These are phyloP conservation scores for Centrapalus pauciflorus DNA, from an alignment of 129 eudicot species.

Conservation along the genomic window DNA sequence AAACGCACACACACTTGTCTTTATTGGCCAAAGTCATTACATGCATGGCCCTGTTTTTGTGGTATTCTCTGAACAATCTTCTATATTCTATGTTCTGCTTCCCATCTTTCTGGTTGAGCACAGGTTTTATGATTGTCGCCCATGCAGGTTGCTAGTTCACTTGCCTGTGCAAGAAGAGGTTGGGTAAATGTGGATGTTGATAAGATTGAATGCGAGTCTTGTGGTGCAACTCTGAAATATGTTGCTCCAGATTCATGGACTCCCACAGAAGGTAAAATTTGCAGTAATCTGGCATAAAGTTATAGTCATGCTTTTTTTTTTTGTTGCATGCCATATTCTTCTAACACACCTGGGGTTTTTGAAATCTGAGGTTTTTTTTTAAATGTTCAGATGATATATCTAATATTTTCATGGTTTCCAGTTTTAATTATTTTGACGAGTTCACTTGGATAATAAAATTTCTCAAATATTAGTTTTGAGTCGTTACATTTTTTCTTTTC, in stretches of 20 bases:
- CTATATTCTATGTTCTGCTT: neutral
- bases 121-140: neutral
- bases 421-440: neutral
- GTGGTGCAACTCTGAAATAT: constrained; percentile 73
- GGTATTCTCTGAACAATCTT: neutral
- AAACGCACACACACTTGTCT: too few species aligned
- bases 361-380: constrained; percentile 10
- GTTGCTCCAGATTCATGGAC: constrained; percentile 48
- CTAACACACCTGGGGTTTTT: too few species aligned
- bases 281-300: too few species aligned
- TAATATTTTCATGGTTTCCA: neutral
- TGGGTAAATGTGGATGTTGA: constrained; percentile 95
- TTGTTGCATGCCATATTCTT: neutral
- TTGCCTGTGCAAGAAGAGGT: constrained; percentile 94
- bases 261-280: constrained; percentile 52
- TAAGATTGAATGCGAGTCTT: constrained; percentile 78
- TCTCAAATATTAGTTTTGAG: too few species aligned
- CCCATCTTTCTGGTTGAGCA: neutral
- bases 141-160: constrained; percentile 61
- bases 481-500: too few species aligned
- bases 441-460: too few species aligned
- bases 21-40: too few species aligned
- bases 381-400: neutral
- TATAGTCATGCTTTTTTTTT: neutral
- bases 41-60: too few species aligned